phyloP scores from a whole-genome alignment of 164 flowering plant species.

The Piper betle region DNA sequence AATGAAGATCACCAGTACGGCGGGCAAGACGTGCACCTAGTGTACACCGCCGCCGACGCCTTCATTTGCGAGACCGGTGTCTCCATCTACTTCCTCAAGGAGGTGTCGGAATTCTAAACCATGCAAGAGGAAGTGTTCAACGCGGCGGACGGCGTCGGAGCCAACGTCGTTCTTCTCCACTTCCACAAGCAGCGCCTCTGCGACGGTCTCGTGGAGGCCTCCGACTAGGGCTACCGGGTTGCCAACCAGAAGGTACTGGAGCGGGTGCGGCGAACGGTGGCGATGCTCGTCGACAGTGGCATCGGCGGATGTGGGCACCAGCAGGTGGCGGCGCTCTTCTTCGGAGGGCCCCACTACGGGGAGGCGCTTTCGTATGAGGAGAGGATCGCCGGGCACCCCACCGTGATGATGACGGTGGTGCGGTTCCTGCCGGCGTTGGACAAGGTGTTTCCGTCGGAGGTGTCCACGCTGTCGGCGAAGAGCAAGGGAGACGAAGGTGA shows the following conservation, averaged over 20 bases:
- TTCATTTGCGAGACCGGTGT: conserved; percentile 29
- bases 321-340: conserved; percentile 26
- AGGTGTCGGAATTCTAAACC: conserved; percentile 23
- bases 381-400: conserved; percentile 23
- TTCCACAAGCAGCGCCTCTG: conserved; percentile 5
- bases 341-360: conserved; percentile 50
- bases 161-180: conserved; percentile 34
- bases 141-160: conserved; percentile 36
- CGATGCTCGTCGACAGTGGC: conserved; percentile 27
- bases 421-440: conserved; percentile 6
- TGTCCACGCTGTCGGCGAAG: not conserved
- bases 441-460: too few species aligned
- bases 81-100: conserved; percentile 26
- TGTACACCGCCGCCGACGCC: conserved; percentile 37
- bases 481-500: conserved; percentile 7
- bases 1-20: conserved; percentile 11
- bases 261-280: conserved; percentile 51
- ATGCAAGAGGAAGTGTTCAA: conserved; percentile 56
- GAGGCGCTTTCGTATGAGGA: conserved; percentile 34
- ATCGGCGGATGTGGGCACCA: not conserved
- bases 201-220: conserved; percentile 4
- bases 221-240: conserved; percentile 1
- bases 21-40: conserved; percentile 49
- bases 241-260: conserved; percentile 24
- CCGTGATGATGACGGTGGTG: conserved; percentile 17